phyloP scores from a whole-genome alignment of 345 rosid species.

The Cardamine chenopodiifolia region DNA sequence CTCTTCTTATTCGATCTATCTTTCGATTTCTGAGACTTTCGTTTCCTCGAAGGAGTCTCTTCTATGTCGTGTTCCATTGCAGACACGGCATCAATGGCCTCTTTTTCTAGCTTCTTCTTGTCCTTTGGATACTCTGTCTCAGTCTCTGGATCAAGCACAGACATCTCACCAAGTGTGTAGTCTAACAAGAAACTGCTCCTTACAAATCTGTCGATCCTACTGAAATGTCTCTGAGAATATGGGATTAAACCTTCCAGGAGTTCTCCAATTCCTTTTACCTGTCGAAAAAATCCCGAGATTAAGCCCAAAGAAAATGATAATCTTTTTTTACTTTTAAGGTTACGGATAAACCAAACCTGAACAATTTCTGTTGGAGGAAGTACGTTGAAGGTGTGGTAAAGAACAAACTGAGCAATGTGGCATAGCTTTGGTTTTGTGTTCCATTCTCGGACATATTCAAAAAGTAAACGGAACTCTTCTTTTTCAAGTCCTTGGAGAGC shows the following conservation, averaged over 20 bases:
- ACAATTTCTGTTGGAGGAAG: conserved; percentile 77
- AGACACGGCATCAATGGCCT: conserved; percentile 20
- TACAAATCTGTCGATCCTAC: conserved; percentile 81
- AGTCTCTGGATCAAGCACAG: conserved; percentile 67
- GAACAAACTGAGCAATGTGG: conserved; percentile 82
- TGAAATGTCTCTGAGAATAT: conserved; percentile 87
- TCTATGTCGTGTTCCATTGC: conserved; percentile 37
- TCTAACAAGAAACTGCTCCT: conserved; percentile 90
- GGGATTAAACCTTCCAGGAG: conserved; percentile 87
- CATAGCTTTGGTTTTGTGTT: conserved; percentile 90
- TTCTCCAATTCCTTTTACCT: conserved; percentile 84
- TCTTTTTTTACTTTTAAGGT: background rate
- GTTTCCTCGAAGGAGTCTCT: conserved; percentile 54
- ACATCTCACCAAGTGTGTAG: conserved; percentile 82
- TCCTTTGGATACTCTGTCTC: conserved; percentile 18
- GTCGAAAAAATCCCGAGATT: conserved; percentile 19
- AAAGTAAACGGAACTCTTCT: conserved; percentile 68
- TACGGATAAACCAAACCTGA: conserved; percentile 54
- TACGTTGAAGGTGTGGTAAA: conserved; percentile 67
- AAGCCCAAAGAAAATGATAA: conserved; percentile 24
- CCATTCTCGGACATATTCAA: conserved; percentile 91
- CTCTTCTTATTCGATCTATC: conserved; percentile 62
- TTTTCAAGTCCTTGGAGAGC: conserved; percentile 66
- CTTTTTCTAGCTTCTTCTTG: conserved; percentile 26
- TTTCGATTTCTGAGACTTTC: conserved; percentile 59